Base-by-base conservation (phyloP, 805 yeast genomes). In the Lachancea thermotolerans region DNA sequence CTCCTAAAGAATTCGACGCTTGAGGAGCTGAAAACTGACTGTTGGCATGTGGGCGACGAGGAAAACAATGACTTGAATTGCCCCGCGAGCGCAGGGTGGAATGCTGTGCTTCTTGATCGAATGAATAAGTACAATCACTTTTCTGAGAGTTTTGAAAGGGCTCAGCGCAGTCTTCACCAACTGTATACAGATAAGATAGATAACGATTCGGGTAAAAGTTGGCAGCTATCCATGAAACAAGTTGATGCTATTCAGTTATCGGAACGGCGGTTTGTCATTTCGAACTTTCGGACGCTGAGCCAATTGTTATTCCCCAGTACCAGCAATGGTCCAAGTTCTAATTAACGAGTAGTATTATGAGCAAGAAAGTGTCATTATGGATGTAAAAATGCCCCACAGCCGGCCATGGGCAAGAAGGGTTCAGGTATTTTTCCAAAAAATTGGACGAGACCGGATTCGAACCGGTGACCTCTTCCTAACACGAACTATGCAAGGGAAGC, bases 1-100 rank as follows among this genome's bases (percentile, higher is more conserved):
- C 37, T 58, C 4, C n/a, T 49, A 1, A 27, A 39, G 2, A 49
- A 42, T 18, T n/a, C 35, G 2, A 44, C 44, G 10, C 37, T 51
- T n/a, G 49, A 54, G 12, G 52, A 56, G 11, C 46, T 64, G 42
- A 48, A 56, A 28, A 40, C 45, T 9, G 49, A 54, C 10, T 59
- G 69, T 40, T 82, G 85, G 85, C 91, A 83, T 57, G 64, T 82
- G 39, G 91, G 91, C 0, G 90, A 83, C 56, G 78, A 75, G 50
- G 59, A 69, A 32, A 62, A 62, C 7, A 76, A 77, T 41, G 91
- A 83, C 57, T 66, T 75, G 45, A 54, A 66, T 11, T 83, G 80
- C 2, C 69, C 81, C 0, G 58, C 66, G 14, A 58, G 61, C 21
- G 71, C 81, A 1, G 89, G 89, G 0, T 76, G 87, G 78, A 78